Evolutionary conservation across 2,329 filamentous ascomycete species (phyloP), one percentile per base, ranked within the genome.

Genomic region (Grosmannia clavigera): DNA sequence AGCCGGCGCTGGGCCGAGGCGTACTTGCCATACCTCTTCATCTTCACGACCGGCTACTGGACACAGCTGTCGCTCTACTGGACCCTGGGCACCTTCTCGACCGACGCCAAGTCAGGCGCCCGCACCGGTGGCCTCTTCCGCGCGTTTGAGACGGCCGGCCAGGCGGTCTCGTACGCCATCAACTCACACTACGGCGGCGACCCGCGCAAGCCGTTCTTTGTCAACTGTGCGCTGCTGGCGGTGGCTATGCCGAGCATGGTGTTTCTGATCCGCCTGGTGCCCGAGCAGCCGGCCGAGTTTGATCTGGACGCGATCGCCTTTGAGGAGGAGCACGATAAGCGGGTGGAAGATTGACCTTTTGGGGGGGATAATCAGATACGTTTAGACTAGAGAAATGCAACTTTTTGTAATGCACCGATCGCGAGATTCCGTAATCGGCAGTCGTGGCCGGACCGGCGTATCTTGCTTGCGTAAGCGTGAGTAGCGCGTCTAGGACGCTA

Each of bases 81-180:
- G 58, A 55, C 25, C 3, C 58, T 59, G 5, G 58, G 58, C 22
- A 46, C 35, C 19, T 59, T 59, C 51, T 46, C 58, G 16, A 25
- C 27, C 22, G 58, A 59, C 40, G 58, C 14, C n/a, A 35, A 31
- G 38, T 35, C 51, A 2, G 51, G 43, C 40, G 58, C 58, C 5
- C 58, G 58, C 29, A 55, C 52, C n/a, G 58, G 58, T 40, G 58
- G 58, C 7, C 27, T 59, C 16, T 59, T 59, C 52, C 58, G 58
- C 19, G 35, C 58, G 40, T 59, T 46, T 46, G 58, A 59, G 58
- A 59, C 58, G 5, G 27, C n/a, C 29, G 58, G 58, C 51, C 58
- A 59, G 58, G 58, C 58, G 27, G 43, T 59, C 9, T 59, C 58
- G 19, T 59, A 59, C 22, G 58, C 38, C n/a, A 59, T 59, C 52